Evolutionary conservation across 805 yeast species (phyloP), one percentile per base, ranked within the genome.

Genomic region (Saccharomyces paradoxus): DNA sequence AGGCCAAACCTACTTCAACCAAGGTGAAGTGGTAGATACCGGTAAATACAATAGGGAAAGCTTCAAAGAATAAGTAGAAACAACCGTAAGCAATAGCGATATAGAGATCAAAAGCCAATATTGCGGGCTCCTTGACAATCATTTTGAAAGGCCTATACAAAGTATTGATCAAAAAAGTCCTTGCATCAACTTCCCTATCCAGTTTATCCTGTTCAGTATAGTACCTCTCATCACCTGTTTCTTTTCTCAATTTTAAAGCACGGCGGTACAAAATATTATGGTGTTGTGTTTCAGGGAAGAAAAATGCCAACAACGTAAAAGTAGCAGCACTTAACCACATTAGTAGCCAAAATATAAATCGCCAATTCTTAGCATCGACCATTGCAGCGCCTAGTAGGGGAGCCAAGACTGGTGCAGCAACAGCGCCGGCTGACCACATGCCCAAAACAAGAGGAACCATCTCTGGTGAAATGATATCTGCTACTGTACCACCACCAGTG

Each of bases 41-140:
- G 8, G 57, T 53, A 57, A 77, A 83, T 2, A 80, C 81, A 41
- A 82, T 71, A 9, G 88, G 87, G 68, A 80, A 81, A 4, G 81
- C 82, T 66, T 83, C 87, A 60, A 82, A 80, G 73, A 80, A 82
- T 24, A 81, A 64, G 64, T 81, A 83, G 57, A 80, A 59, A 30
- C 77, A 66, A 29, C 84, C 79, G 64, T 82, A 83, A 6, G 76
- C 71, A 51, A 82, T 60, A 0, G 83, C 80, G 58, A 78, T 69
- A 63, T 81, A 81, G 28, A 77, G 22, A 61, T 82, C 76, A 55
- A 81, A 75, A 30, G 81, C 71, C 21, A 82, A 55, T n/a, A 82
- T 77, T 27, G 79, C 80, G 0, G 87, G 87, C 64, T 83, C 87
- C 50, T 65, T 58, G 26, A 76, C 31, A n/a, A 77, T 73, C 53